Evolutionary conservation across 768 basidiomycete genomes (phyloP), one percentile per base, ranked within the genome.

Genomic region (Russula olivacea): DNA sequence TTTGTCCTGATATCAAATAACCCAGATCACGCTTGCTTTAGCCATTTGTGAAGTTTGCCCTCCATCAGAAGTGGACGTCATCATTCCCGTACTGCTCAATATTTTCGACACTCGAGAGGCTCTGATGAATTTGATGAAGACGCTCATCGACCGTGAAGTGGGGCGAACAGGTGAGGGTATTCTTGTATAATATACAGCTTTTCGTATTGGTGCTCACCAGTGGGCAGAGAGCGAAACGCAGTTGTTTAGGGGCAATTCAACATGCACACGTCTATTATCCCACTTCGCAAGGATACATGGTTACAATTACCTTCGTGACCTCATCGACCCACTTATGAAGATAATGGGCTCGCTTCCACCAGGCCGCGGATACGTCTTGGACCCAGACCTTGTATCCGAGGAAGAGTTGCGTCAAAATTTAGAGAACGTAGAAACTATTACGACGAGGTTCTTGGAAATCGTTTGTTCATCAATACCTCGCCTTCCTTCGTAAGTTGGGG

Each of bases 1-100:
- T 34, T 36, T 50, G 40, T 17, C 40, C 55, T 38, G 38, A 58
- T 51, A 38, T 48, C 28, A 23, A 61, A 49, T 65, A 55, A 23
- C 23, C 28, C 68, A 90, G 90, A 83, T 91, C 79, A 79, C 83
- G 1, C 78, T 94, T 48, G 90, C 90, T 1, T 74, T 94, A 69
- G 91, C 93, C 3, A 88, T 96, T 43, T 91, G 91, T 71, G 92
- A 96, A 70, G 84, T 87, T 8, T 94, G 92, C 68, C 89, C 92
- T 5, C 77, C 86, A 14, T 71, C 72, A 12, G 91, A 96, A 69
- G 85, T 89, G 4, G 93, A 94, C 61, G 85, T 86, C 66, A 88
- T 96, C 76, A 86, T 91, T 52, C 85, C 87, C 3, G 87, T 96
- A 21, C 75, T 98, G 50, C 81, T 97, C 69, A 91, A 94, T 65